Base-by-base conservation (phyloP, 2,329 filamentous ascomycete species). In the Aspergillus sp. region DNA sequence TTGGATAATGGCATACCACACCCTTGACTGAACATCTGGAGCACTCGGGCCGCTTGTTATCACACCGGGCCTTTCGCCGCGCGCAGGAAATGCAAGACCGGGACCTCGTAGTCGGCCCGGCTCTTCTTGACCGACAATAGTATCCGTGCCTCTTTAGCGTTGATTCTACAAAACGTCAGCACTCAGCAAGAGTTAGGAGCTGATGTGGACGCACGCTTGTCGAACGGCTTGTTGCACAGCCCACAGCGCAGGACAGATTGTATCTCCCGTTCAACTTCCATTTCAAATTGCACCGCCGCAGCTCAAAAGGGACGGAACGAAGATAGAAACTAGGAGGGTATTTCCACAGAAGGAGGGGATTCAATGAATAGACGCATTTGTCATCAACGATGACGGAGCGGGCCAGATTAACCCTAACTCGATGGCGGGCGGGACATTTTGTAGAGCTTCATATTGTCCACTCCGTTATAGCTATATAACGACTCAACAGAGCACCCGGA, bases 91-190 rank as follows among this genome's bases (percentile, higher is more conserved):
- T 53, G 63, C 76, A 79, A 47, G 76, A 76, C 37, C 74, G 67
- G 59, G 66, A 37, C 12, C 72, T 66, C 47, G 48, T 56, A 19
- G 59, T 59, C 45, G 17, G 59, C 42, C 65, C 64, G 49, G 33
- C 54, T 61, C 62, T 71, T 60, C 74, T 67, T 64, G 75, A 76
- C 19, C 76, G 75, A 61, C 77, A 79, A 42, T 79, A 79, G 60
- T 79, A 79, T 45, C 73, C 72, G 68, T 79, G 76, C 66, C 77
- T 74, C 62, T 77, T 79, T 57, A 78, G 59, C 9, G 76, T 76
- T 8, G 76, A 71, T 46, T 69, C 76, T 79, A 56, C 8, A 42
- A 17, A 30, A 11, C 34, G 27, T 48, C 8, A 51, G 9, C 15
- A 51, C 2, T 20, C 37, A 5, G 20, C 12, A 9, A 27, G 15